Base-by-base conservation (phyloP, 1,284 basidiomycete genomes). In the Irpex rosettiformis region DNA sequence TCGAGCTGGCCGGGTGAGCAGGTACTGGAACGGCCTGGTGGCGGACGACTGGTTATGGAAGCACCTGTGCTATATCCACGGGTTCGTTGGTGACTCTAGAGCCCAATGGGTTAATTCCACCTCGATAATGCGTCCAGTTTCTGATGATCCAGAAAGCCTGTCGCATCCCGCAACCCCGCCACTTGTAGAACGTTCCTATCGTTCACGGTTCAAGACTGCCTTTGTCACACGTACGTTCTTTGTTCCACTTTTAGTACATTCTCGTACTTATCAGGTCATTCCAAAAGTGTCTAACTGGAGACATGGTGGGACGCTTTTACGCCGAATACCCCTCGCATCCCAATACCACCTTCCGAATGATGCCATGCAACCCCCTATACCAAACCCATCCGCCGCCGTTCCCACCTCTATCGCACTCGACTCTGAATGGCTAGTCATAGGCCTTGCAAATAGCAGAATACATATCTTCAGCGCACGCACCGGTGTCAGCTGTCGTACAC, bases 41-140 rank as follows among this genome's bases (percentile, higher is more conserved):
- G 78, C 82, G 57, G 94, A 96, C 68, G 94, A 97, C 65, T 81
- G 79, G 61, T 79, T 93, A 2, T 98, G 96, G 96, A 87, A 85
- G 71, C 71, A 80, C 22, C 86, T 97, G 85, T 94, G 91, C 68
- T 74, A 79, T 47, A 68, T 76, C 8, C 81, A 84, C 64, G 81
- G 80, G 2, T 90, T 86, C 67, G 74, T 73, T 30, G 49, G 55
- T 1, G 58, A 60, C 47, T 8, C 11, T 2, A 37, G 60, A 60
- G 59, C 59, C 60, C 64, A 43, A 61, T 61, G 3, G 62, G 63
- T 57, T 24, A 54, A 43, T 11, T 53, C 57, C 10, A 16, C 33
- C 10, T 37, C 33, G 33, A 37, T 37, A 11, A 37, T 16, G 16
- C 33, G 33, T 16, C 16, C 33, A 16, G 11, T 37, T 13, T 52